These are phyloP conservation scores for Claviceps quebecensis DNA, from an alignment of 2,329 filamentous ascomycete genomes.

Conservation along the genomic window DNA sequence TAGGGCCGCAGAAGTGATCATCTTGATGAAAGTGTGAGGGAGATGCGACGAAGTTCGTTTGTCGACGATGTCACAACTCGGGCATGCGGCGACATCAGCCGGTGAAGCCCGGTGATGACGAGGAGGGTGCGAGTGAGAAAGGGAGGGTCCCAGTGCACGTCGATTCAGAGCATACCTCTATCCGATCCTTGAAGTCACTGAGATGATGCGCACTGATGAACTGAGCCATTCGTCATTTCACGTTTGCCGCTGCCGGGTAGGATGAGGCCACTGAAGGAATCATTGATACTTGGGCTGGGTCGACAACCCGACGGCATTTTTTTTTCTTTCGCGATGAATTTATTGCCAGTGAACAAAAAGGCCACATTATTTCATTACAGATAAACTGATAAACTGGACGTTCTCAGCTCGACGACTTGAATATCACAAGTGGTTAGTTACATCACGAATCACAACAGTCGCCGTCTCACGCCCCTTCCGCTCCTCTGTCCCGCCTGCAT, in stretches of 20 bases:
- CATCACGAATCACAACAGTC: not conserved
- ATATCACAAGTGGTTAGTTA: too few species aligned
- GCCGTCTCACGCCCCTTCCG: not conserved
- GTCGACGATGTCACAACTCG: not conserved
- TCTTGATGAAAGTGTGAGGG: not conserved
- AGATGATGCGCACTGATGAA: not conserved
- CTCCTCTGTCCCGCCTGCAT: not conserved
- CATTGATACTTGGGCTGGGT: not conserved
- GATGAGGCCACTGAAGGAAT: not conserved
- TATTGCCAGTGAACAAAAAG: too few species aligned
- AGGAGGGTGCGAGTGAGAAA: not conserved
- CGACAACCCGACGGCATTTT: not conserved
- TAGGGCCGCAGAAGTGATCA: not conserved
- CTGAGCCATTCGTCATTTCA: not conserved
- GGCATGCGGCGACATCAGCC: not conserved
- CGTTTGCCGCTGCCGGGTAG: not conserved
- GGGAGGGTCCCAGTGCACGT: not conserved
- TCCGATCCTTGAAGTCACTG: not conserved
- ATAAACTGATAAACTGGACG: too few species aligned
- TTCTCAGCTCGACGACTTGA: too few species aligned
- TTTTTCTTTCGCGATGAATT: too few species aligned
- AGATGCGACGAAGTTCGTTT: not conserved
- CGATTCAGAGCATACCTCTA: not conserved
- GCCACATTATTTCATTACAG: too few species aligned
- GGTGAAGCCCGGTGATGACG: not conserved